phyloP scores from a whole-genome alignment of 2,329 filamentous ascomycete genomes.

The Sporothrix dimorphospora region DNA sequence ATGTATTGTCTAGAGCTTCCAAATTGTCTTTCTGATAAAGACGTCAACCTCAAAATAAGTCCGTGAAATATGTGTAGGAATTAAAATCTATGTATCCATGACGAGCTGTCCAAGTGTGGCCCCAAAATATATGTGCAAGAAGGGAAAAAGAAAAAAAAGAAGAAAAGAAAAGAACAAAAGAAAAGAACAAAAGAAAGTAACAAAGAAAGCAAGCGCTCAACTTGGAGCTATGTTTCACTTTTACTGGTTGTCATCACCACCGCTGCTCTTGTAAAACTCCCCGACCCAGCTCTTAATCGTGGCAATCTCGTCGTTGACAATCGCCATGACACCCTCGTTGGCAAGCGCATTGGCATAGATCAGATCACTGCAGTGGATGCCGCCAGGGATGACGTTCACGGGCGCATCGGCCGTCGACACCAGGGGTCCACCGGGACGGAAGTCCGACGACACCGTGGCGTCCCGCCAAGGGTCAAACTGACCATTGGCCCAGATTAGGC shows the following conservation, averaged over 20 bases:
- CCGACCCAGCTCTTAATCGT: slow-evolving; percentile 59
- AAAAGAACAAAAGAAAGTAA: background rate
- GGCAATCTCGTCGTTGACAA: slow-evolving; percentile 55
- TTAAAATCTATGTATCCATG: slow-evolving; percentile 1
- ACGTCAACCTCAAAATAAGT: background rate
- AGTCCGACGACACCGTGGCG: slow-evolving; percentile 44
- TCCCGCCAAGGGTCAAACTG: slow-evolving; percentile 48
- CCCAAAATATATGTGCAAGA: slow-evolving; percentile 21
- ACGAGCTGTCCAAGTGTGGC: background rate
- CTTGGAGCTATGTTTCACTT: background rate
- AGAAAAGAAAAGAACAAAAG: background rate
- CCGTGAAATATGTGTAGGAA: slow-evolving; percentile 7
- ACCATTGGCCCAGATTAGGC: slow-evolving; percentile 48
- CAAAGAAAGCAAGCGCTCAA: background rate
- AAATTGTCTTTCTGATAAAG: background rate
- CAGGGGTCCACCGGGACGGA: slow-evolving; percentile 45
- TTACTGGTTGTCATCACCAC: background rate
- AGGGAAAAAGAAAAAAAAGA: background rate
- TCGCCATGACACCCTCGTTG: slow-evolving; percentile 53
- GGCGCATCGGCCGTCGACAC: slow-evolving; percentile 42
- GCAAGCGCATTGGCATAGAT: slow-evolving; percentile 50
- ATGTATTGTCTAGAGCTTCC: background rate
- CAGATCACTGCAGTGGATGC: slow-evolving; percentile 48
- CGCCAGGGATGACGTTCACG: slow-evolving; percentile 43
- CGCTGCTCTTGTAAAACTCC: slow-evolving; percentile 47